These are phyloP conservation scores for Trypanosoma melophagium DNA, from an alignment of 208 protist genomes.

Conservation along the genomic window DNA sequence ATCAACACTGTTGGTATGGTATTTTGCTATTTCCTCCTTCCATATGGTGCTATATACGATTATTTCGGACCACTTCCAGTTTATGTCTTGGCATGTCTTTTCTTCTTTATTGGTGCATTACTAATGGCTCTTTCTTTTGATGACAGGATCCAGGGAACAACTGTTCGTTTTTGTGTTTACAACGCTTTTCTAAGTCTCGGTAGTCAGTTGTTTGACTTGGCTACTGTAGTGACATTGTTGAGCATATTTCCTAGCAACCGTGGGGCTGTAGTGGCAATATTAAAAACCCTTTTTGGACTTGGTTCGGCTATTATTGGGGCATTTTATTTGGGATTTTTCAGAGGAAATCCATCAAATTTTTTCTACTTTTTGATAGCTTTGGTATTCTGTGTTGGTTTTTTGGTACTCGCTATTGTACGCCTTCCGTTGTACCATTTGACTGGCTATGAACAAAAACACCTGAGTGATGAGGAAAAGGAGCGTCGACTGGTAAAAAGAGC, in stretches of 20 bases:
- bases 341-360: constrained; percentile 38
- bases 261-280: constrained; percentile 68
- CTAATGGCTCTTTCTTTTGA: constrained; percentile 61
- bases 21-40: constrained; percentile 53
- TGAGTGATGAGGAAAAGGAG: constrained; percentile 40
- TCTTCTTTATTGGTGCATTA: constrained; percentile 50
- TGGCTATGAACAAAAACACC: constrained; percentile 45
- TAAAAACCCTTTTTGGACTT: constrained; percentile 81
- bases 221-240: constrained; percentile 67
- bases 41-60: constrained; percentile 66
- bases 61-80: constrained; percentile 67
- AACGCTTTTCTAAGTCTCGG: constrained; percentile 52
- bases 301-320: constrained; percentile 67
- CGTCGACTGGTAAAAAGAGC: constrained; percentile 37
- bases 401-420: constrained; percentile 49
- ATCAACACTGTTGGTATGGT: constrained; percentile 68
- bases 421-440: constrained; percentile 74
- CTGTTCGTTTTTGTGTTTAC: constrained; percentile 55
- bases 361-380: constrained; percentile 59
- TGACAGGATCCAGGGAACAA: constrained; percentile 45
- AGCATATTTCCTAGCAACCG: constrained; percentile 72
- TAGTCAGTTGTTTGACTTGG: constrained; percentile 69
- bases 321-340: constrained; percentile 67
- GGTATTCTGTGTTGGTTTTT: constrained; percentile 36
- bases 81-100: constrained; percentile 43